phyloP scores from a whole-genome alignment of 1,284 basidiomycete species.

The Cutaneotrichosporon mucoides region DNA sequence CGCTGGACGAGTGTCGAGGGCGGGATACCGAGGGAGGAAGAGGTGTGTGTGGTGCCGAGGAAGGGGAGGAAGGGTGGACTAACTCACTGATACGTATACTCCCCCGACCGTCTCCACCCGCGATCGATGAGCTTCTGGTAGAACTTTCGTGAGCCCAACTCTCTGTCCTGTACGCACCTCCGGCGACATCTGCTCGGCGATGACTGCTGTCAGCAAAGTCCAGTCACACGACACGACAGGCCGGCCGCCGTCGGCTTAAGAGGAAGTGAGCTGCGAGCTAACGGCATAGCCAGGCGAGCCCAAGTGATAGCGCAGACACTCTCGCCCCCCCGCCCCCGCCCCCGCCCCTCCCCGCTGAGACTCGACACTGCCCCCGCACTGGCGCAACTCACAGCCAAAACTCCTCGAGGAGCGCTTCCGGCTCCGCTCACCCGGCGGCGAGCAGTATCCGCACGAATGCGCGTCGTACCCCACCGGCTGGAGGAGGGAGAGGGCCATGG shows the following conservation, averaged over 20 bases:
- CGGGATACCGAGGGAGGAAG: background rate
- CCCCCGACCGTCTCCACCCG: slow-evolving; percentile 84
- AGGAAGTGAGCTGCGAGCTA: no score
- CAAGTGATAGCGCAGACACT: background rate
- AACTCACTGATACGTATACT: slow-evolving; percentile 56
- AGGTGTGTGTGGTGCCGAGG: background rate
- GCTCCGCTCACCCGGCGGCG: slow-evolving; percentile 39
- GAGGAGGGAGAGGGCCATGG: slow-evolving; percentile 30
- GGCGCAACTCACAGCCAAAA: slow-evolving; percentile 51
- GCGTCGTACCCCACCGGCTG: slow-evolving; percentile 36
- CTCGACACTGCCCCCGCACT: no score
- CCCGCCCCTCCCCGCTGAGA: no score
- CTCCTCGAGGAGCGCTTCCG: slow-evolving; percentile 34
- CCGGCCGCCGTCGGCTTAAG: no score
- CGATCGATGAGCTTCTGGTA: slow-evolving; percentile 66
- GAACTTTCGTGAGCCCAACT: slow-evolving; percentile 28
- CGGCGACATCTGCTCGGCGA: slow-evolving; percentile 32
- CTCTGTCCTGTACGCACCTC: slow-evolving; percentile 19
- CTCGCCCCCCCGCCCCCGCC: no score
- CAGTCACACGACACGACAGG: no score
- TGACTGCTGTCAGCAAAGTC: slow-evolving; percentile 7
- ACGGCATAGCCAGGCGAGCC: no score
- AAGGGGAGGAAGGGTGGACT: background rate
- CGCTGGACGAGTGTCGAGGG: no score
- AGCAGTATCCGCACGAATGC: slow-evolving; percentile 53